These are phyloP conservation scores for Penstemon newberryi DNA, from an alignment of 257 asterid species.

Conservation along the genomic window DNA sequence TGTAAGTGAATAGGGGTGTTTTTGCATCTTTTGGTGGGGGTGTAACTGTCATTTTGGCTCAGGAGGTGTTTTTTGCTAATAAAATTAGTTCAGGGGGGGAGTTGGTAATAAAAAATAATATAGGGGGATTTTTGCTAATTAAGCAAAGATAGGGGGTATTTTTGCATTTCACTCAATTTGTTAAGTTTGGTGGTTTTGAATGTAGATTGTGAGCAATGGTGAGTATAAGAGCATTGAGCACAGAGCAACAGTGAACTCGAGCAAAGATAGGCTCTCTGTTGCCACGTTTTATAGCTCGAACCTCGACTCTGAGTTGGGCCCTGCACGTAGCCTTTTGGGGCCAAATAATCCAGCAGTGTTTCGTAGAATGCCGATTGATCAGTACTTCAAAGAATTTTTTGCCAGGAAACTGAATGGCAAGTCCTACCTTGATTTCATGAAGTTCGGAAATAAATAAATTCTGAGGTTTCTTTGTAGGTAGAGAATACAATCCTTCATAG, in stretches of 20 bases:
- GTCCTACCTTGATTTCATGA: conserved; percentile 50
- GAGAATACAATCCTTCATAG: too few species aligned
- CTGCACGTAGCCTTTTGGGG: conserved; percentile 45
- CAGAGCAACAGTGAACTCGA: conserved; percentile 47
- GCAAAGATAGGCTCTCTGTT: conserved; percentile 49
- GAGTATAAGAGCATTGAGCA: conserved; percentile 56
- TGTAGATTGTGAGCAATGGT: conserved; percentile 56
- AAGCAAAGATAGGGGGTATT: too few species aligned
- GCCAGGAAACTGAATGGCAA: conserved; percentile 48
- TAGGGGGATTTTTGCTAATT: too few species aligned
- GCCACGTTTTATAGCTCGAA: conserved; percentile 54
- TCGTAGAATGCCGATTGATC: conserved; percentile 28
- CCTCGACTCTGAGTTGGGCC: conserved; percentile 46
- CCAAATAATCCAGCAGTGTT: conserved; percentile 41
- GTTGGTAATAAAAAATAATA: too few species aligned
- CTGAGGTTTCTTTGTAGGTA: too few species aligned
- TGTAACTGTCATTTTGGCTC: too few species aligned
- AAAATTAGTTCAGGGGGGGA: too few species aligned
- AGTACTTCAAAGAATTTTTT: conserved; percentile 45
- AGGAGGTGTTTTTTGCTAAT: too few species aligned
- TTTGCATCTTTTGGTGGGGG: too few species aligned
- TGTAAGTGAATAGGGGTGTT: too few species aligned
- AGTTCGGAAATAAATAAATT: conserved; percentile 20
- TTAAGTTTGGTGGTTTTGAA: background rate
- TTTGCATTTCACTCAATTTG: background rate